Percentiles rank a stretch among this genome's conserved stretches.
phyloP scores from a whole-genome alignment of 108 stramenopile genomes.

The Skeletonema menzelii region DNA sequence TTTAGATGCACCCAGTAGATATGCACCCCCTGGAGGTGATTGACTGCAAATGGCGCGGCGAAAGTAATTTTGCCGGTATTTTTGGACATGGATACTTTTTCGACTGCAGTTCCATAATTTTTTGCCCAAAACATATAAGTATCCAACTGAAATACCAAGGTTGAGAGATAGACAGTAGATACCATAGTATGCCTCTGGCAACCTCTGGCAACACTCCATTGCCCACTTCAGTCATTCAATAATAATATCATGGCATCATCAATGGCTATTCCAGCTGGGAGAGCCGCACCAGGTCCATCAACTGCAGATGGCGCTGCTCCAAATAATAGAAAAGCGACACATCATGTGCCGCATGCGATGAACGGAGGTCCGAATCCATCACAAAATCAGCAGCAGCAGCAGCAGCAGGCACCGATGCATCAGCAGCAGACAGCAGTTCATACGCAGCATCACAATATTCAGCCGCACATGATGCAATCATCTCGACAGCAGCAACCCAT shows the following conservation, averaged over 20 bases:
- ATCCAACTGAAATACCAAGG: too few species aligned
- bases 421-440: not conserved
- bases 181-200: too few species aligned
- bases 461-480: not conserved
- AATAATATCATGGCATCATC: not conserved
- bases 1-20: too few species aligned
- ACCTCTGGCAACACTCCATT: too few species aligned
- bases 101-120: too few species aligned
- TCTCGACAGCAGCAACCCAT: not conserved
- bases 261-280: not conserved
- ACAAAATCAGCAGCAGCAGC: not conserved
- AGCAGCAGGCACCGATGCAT: not conserved
- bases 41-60: too few species aligned
- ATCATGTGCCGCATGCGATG: not conserved
- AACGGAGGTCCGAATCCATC: not conserved
- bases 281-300: not conserved
- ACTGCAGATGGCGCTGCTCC: not conserved
- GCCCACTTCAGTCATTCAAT: not conserved
- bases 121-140: too few species aligned
- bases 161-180: too few species aligned
- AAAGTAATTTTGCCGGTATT: too few species aligned
- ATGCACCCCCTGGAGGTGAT: too few species aligned
- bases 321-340: not conserved
- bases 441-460: not conserved
- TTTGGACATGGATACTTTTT: too few species aligned